A percentile compares a stretch with the other conserved stretches of the same genome.
phyloP scores from a whole-genome alignment of 139 green algal species.

The Coelastrella sp. region DNA sequence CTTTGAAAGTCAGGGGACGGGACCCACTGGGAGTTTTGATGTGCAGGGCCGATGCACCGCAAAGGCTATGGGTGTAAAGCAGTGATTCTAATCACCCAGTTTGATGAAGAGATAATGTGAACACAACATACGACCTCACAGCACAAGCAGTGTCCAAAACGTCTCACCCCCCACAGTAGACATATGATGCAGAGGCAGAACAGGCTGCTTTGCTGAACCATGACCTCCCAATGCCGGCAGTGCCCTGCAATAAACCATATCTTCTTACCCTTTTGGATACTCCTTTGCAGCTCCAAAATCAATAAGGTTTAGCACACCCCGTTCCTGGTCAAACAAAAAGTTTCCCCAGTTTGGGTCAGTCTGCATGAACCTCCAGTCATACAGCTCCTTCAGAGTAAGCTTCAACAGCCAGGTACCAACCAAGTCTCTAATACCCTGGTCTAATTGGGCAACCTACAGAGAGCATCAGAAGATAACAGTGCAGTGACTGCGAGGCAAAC shows the following conservation, averaged over 20 bases:
- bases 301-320: constrained; percentile 84
- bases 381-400: constrained; percentile 93
- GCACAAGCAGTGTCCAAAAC: not conserved
- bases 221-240: too few species aligned
- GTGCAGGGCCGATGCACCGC: too few species aligned
- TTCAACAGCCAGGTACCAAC: constrained; percentile 87
- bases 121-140: too few species aligned
- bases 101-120: too few species aligned
- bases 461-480: not conserved
- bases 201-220: too few species aligned
- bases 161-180: too few species aligned
- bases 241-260: not conserved
- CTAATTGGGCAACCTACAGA: constrained; percentile 71
- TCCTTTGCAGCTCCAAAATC: constrained; percentile 93
- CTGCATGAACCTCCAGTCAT: constrained; percentile 95
- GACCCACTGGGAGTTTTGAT: too few species aligned
- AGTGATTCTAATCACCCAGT: too few species aligned
- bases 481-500: not conserved
- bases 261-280: constrained; percentile 64
- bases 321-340: constrained; percentile 93
- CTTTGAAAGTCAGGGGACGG: too few species aligned
- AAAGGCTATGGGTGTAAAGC: too few species aligned
- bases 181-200: too few species aligned
- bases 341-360: constrained; percentile 98
- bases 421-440: constrained; percentile 76